A percentile compares a stretch with the other conserved stretches of the same genome.
Conservation (phyloP, 2,329 filamentous ascomycete genomes). For the Rhexocercosporidium sp. region DNA sequence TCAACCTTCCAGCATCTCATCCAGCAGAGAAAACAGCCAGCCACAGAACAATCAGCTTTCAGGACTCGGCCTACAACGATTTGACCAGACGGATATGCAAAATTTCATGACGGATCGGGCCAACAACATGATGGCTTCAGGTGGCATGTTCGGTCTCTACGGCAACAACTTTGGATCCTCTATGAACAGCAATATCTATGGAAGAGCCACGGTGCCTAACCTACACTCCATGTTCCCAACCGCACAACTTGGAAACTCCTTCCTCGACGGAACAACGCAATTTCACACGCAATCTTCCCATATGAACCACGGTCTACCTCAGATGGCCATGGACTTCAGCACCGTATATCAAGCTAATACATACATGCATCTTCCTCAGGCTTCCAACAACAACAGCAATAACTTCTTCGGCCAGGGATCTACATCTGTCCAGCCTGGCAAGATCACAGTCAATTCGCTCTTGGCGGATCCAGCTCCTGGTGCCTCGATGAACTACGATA, state of each 20-base stretch:
- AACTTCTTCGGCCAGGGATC: not conserved
- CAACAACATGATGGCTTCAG: not conserved
- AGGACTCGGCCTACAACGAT: not conserved
- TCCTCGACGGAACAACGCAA: not conserved
- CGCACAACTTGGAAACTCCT: not conserved
- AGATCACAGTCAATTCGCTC: slow-evolving; percentile 4
- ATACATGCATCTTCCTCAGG: not conserved
- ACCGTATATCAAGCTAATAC: not conserved
- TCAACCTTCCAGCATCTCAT: not conserved
- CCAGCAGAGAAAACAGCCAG: not conserved
- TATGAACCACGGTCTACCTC: not conserved
- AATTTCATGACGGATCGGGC: slow-evolving; percentile 8
- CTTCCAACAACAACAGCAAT: not conserved
- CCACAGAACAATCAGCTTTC: not conserved
- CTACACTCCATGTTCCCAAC: not conserved
- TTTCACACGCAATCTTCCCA: not conserved
- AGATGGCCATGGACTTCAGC: slow-evolving; percentile 2
- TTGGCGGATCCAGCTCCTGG: not conserved
- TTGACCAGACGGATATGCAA: not conserved
- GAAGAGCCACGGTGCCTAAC: not conserved
- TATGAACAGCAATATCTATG: not conserved
- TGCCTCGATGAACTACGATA: not conserved
- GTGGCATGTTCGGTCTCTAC: slow-evolving; percentile 5
- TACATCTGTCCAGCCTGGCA: not conserved
- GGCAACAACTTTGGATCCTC: not conserved